Evolutionary conservation across 106 monocot species (phyloP).

Genomic region (Xerophyta viscosa): DNA sequence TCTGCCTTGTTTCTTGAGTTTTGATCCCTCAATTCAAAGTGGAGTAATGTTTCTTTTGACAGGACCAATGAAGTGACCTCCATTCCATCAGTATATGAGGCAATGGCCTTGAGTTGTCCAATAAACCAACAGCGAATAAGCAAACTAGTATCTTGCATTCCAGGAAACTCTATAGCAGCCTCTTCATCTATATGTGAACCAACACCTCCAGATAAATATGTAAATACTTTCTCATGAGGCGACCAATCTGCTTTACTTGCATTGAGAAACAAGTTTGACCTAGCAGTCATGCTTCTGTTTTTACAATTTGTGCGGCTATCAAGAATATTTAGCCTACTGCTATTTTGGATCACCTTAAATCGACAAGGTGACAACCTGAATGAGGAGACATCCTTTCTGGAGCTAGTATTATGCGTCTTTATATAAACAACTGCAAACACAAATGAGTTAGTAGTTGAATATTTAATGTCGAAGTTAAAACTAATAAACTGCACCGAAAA

Average conservation of each 20-base stretch:
- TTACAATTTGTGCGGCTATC: constrained; percentile 19
- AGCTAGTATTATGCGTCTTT: constrained; percentile 22
- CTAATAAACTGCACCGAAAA: too few relatives aligned
- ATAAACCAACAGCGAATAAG: constrained; percentile 67
- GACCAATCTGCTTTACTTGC: constrained; percentile 30
- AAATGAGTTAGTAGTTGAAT: too few relatives aligned
- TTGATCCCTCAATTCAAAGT: constrained; percentile 52
- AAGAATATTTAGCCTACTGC: constrained; percentile 9
- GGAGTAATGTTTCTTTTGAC: constrained; percentile 58
- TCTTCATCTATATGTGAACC: constrained; percentile 25
- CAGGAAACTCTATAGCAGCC: constrained; percentile 3
- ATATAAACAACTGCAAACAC: constrained; percentile 83
- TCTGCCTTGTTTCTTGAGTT: constrained; percentile 19
- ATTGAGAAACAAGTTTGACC: constrained; percentile 4
- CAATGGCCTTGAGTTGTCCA: constrained; percentile 66
- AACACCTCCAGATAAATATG: constrained; percentile 20
- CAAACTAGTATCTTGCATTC: constrained; percentile 20
- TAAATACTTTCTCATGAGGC: constrained; percentile 32
- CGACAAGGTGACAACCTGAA: constrained; percentile 68
- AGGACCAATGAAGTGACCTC: constrained; percentile 48
- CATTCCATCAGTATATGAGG: constrained; percentile 23
- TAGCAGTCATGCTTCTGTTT: constrained; percentile 7
- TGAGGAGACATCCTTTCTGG: constrained; percentile 31
- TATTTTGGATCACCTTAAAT: constrained; percentile 46
- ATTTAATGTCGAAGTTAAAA: too few relatives aligned